phyloP scores from a whole-genome alignment of 2,329 filamentous ascomycete genomes.

The Colletotrichum sp. region DNA sequence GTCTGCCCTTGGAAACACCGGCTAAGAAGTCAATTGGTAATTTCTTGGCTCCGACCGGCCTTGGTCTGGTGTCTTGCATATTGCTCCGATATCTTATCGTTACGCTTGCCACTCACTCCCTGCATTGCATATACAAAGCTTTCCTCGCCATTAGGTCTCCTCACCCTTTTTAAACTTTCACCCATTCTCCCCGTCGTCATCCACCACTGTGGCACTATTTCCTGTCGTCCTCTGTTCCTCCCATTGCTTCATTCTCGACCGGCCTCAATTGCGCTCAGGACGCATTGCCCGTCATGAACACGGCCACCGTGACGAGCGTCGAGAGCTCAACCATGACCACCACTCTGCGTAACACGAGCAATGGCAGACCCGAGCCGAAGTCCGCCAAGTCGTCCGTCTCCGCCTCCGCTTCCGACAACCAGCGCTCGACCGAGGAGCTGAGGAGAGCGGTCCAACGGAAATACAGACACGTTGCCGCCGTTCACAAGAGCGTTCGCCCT shows the following conservation, averaged over 20 bases:
- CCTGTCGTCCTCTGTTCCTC: neutral
- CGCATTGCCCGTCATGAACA: constrained; percentile 37
- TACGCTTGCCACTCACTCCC: constrained; percentile 14
- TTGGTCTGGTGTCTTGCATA: neutral
- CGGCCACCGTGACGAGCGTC: constrained; percentile 39
- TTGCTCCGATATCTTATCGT: constrained; percentile 22
- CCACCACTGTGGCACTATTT: neutral
- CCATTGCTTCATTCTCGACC: neutral
- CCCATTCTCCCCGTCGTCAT: neutral
- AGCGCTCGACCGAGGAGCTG: constrained; percentile 29
- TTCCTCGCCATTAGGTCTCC: neutral
- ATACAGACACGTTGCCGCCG: constrained; percentile 90
- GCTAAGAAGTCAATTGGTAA: constrained; percentile 5
- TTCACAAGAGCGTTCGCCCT: constrained; percentile 74
- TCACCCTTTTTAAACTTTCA: constrained; percentile 5
- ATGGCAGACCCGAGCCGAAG: constrained; percentile 19
- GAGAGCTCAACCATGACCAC: constrained; percentile 13
- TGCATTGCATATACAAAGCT: constrained; percentile 20
- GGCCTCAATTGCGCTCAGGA: neutral
- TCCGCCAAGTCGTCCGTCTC: constrained; percentile 10
- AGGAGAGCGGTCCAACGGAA: constrained; percentile 59
- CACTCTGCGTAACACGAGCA: constrained; percentile 14
- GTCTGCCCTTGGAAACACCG: constrained; percentile 14
- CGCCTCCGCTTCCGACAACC: constrained; percentile 3
- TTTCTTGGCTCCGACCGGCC: neutral